phyloP scores from a whole-genome alignment of 495 filamentous ascomycete genomes.

The Lasiosphaeria hispida region DNA sequence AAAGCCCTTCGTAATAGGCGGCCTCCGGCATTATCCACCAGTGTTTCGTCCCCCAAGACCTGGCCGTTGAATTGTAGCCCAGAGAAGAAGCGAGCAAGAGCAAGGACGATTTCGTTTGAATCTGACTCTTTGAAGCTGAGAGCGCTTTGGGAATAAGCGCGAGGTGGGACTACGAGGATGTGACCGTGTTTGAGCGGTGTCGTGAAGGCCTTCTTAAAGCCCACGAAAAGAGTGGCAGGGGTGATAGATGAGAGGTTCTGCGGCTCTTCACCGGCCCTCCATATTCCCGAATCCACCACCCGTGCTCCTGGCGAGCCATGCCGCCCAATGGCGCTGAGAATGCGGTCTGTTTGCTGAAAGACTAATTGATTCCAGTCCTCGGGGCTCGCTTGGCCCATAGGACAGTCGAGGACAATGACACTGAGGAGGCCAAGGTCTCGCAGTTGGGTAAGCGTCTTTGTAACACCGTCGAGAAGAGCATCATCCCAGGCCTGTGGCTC shows the following conservation, averaged over 20 bases:
- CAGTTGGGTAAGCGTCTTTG: conserved; percentile 79
- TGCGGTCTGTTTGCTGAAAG: conserved; percentile 66
- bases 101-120: conserved; percentile 66
- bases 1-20: conserved; percentile 53
- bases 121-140: conserved; percentile 54
- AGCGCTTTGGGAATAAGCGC: conserved; percentile 62
- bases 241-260: conserved; percentile 10
- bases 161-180: conserved; percentile 71
- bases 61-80: conserved; percentile 45
- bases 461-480: conserved; percentile 67
- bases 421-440: conserved; percentile 74
- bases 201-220: conserved; percentile 57
- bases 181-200: conserved; percentile 69
- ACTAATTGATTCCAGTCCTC: conserved; percentile 40
- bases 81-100: conserved; percentile 70
- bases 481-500: conserved; percentile 68
- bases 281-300: conserved; percentile 63
- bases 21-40: conserved; percentile 39
- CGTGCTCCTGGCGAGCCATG: conserved; percentile 64
- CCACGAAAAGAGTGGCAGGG: conserved; percentile 37
- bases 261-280: conserved; percentile 29
- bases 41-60: not conserved
- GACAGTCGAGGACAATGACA: conserved; percentile 76
- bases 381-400: conserved; percentile 29
- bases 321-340: conserved; percentile 68